phyloP scores from a whole-genome alignment of 192 early-diverging fungal genomes.

The Podila epicladia region DNA sequence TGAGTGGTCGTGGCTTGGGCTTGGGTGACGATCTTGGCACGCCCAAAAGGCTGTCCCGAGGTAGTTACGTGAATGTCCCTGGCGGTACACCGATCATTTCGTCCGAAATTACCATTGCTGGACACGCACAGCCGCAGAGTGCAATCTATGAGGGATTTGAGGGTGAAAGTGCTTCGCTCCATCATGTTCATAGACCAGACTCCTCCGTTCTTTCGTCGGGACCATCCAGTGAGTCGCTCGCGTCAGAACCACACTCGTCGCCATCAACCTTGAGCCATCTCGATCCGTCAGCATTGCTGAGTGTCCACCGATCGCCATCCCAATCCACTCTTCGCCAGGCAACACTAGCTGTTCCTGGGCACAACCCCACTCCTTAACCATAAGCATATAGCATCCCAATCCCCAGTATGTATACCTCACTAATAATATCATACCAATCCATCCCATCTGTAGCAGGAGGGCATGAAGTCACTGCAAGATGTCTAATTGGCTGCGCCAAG shows the following conservation, averaged over 20 bases:
- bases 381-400: no score
- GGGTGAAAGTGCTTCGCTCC: not conserved
- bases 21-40: not conserved
- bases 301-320: not conserved
- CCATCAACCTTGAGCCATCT: no score
- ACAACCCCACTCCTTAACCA: no score
- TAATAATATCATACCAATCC: no score
- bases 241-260: not conserved
- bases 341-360: no score
- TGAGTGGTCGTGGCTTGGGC: not conserved
- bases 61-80: not conserved
- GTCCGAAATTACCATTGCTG: not conserved
- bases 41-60: not conserved
- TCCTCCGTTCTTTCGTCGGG: no score
- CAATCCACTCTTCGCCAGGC: not conserved
- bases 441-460: no score
- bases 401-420: no score
- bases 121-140: slow-evolving; percentile 1
- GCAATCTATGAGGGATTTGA: not conserved
- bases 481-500: no score
- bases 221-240: no score
- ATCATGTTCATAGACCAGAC: not conserved
- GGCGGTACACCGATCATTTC: not conserved
- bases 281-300: not conserved
- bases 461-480: no score